Conservation (phyloP, 2,329 filamentous ascomycete genomes). For the Stemphylium beticola region DNA sequence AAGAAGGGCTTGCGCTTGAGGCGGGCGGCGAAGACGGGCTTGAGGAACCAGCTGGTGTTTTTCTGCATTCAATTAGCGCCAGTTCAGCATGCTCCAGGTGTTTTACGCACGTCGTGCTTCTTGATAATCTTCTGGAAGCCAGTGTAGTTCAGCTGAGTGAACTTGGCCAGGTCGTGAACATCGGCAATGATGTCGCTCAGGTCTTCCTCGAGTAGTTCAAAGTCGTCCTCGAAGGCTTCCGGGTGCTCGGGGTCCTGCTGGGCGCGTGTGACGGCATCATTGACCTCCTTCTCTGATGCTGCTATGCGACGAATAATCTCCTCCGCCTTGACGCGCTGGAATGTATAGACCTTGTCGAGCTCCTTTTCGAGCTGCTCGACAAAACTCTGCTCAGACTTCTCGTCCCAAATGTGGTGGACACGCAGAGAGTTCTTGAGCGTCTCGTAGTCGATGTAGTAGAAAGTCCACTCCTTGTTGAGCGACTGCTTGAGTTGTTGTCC, state of each 20-base stretch:
- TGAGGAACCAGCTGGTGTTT: constrained; percentile 90
- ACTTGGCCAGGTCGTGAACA: constrained; percentile 97
- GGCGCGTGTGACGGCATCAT: constrained; percentile 75
- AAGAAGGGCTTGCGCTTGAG: constrained; percentile 98
- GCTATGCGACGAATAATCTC: constrained; percentile 93
- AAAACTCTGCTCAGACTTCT: constrained; percentile 90
- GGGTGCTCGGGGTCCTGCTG: constrained; percentile 30
- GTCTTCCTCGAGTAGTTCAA: constrained; percentile 90
- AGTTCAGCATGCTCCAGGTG: constrained; percentile 4
- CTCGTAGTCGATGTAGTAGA: constrained; percentile 99
- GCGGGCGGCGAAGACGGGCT: constrained; percentile 92
- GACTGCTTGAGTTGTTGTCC: constrained; percentile 96
- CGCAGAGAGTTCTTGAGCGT: constrained; percentile 88
- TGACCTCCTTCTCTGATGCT: constrained; percentile 86
- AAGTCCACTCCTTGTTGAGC: constrained; percentile 94
- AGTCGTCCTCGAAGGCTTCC: constrained; percentile 83
- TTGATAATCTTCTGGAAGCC: constrained; percentile 99
- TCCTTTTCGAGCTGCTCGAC: constrained; percentile 86
- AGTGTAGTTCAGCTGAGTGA: constrained; percentile 97
- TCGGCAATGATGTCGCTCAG: constrained; percentile 98
- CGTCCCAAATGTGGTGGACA: constrained; percentile 78
- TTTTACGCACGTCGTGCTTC: constrained; percentile 83
- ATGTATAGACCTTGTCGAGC: constrained; percentile 96
- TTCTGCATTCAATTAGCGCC: constrained; percentile 64
- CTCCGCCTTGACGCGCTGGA: constrained; percentile 95